Base-by-base conservation (phyloP, 805 yeast species). In the Torulaspora microellipsoides region DNA sequence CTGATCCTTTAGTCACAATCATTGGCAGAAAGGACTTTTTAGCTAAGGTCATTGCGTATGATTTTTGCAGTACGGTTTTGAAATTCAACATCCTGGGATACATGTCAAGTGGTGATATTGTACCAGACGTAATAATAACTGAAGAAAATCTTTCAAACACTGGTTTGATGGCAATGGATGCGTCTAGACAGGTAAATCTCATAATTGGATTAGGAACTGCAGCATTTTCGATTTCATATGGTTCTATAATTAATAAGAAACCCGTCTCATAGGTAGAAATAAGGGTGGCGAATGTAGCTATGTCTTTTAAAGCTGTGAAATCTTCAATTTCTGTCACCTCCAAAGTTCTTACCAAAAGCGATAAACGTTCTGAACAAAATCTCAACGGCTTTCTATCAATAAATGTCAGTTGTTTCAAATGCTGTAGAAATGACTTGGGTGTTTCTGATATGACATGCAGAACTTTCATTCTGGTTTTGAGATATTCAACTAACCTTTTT, bases 51-150 rank as follows among this genome's bases (percentile, higher is more conserved):
- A 93, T 93, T 1, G 97, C 80, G 60, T 93, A 93, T 0, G 97
- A 90, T 60, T 89, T 93, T 65, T 90, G 96, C 29, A 93, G 75
- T 3, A 90, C 95, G 0, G 98, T 90, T 40, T 86, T 89, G 65
- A 93, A 91, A 59, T 89, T 85, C 48, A 91, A 70, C 98, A 91
- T 91, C 55, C 87, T 83, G 6, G 99, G 99, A 62, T 93, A 93
- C 99, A 93, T 93, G 59, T 93, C 98, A 62, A 93, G 76, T 1
- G 99, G 99, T 0, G 98, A 91, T 37, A 93, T 93, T 12, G 99
- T 93, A 53, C 99, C 99, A 0, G 96, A 87, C 0, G 99, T 93
- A 48, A 93, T 93, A 48, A 93, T 83, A 9, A 93, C 95, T 0
- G 96, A 84, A 7, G 87, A 81, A 58, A 91, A 93, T 46, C 90